Evolutionary conservation across 345 rosid genomes (phyloP), one percentile per base, ranked within the genome.

Genomic region (Dipteronia dyeriana): DNA sequence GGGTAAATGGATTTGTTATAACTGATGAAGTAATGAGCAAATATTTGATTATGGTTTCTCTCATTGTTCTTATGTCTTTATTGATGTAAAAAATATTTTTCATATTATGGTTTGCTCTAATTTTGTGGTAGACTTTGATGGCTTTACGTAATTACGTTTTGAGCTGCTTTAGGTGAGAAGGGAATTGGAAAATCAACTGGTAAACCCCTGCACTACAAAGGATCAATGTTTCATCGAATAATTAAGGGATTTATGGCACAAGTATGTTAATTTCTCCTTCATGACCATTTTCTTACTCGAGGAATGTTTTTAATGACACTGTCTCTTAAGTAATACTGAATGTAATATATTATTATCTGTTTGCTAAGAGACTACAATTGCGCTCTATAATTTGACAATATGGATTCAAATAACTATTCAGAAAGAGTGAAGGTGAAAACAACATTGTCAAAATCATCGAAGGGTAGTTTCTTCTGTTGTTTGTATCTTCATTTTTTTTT

Each of bases 241-340:
- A 92, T 94, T 65, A 89, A 82, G 82, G 97, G 98, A 70, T 97
- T 94, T 84, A 94, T 97, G 99, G 97, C 97, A 64, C 99, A 97
- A 79, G 99, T 94, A 88, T 41, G 91, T 76, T 23, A 51, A 61
- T 73, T 49, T 23, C 66, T 75, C 51, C 66, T 53, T 38, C 75
- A 5, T 68, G 22, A 29, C 20, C 34, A 34, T 60, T 73, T 71
- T 76, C 45, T 56, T 49, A 53, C 25, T 49, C 6, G 17, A 23
- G 38, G 76, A 57, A 70, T 64, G 43, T 74, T 78, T 79, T 9
- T 34, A 20, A 34, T 31, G n/a, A 64, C 19, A 1, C 76, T 69
- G 41, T 72, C 31, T 49, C 56, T 29, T 7, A 73, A 49, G 47
- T 47, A 63, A 8, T 54, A 22, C 53, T 4, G 9, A 8, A 54